phyloP scores from a whole-genome alignment of 2,329 filamentous ascomycete species.

The Fonsecaea pedrosoi region DNA sequence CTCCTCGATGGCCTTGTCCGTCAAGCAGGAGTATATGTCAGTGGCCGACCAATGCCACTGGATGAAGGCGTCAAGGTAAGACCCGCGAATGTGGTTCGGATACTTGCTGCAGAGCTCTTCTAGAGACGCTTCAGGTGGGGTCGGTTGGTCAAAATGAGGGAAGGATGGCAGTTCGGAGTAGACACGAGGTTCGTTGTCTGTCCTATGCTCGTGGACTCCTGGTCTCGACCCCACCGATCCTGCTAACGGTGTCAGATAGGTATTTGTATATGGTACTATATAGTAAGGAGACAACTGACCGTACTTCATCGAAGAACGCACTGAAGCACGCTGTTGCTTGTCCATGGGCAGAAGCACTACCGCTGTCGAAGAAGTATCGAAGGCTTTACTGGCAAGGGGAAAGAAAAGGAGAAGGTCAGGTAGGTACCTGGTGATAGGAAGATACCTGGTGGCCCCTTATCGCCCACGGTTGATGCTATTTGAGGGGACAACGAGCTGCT shows the following conservation, averaged over 20 bases:
- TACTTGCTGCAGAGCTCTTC: constrained; percentile 32
- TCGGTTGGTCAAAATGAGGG: constrained; percentile 22
- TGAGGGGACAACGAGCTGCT: background rate
- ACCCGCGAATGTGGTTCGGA: constrained; percentile 32
- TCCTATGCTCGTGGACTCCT: background rate
- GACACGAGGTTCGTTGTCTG: constrained; percentile 13
- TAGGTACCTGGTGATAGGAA: background rate
- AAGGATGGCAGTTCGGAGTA: constrained; percentile 26
- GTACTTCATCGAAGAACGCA: background rate
- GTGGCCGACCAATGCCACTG: constrained; percentile 28
- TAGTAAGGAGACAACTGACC: background rate
- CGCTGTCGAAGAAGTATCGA: background rate
- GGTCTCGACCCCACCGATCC: constrained; percentile 2
- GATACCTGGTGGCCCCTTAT: background rate
- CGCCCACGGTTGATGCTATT: background rate
- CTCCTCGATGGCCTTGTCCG: constrained; percentile 12
- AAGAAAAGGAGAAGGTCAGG: background rate
- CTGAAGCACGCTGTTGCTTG: background rate
- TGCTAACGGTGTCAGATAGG: background rate
- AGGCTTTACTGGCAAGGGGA: background rate
- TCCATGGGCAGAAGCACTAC: background rate
- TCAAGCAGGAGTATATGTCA: constrained; percentile 29
- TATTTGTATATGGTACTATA: background rate
- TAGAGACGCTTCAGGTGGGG: constrained; percentile 24
- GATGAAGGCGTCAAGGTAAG: constrained; percentile 31